Evolutionary conservation across 2,329 filamentous ascomycete species (phyloP).

Genomic region (Beauveria asiatica): DNA sequence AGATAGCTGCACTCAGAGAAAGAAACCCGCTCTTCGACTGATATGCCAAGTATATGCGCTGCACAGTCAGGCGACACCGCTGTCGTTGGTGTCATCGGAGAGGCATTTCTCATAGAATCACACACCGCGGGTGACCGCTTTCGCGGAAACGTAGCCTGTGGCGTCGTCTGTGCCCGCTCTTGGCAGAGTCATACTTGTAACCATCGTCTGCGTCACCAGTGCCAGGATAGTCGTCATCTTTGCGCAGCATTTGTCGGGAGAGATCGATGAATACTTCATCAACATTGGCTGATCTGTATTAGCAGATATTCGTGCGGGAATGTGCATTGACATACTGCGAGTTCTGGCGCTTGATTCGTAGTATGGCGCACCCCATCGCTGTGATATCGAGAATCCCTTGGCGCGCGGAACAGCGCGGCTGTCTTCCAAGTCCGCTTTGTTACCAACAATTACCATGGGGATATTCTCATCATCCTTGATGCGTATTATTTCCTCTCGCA

Average conservation of each 20-base stretch:
- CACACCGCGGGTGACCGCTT: slow-evolving; percentile 30
- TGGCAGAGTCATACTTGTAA: slow-evolving; percentile 31
- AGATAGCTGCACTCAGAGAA: background rate
- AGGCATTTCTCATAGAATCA: slow-evolving; percentile 30
- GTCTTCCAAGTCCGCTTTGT: slow-evolving; percentile 86
- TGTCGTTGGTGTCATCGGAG: background rate
- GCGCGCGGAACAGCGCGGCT: slow-evolving; percentile 70
- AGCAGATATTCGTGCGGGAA: slow-evolving; percentile 12
- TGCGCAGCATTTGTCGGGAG: slow-evolving; percentile 73
- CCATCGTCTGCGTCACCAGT: slow-evolving; percentile 29
- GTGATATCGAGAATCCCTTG: slow-evolving; percentile 75
- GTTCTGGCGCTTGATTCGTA: slow-evolving; percentile 83
- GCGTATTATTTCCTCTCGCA: slow-evolving; percentile 82
- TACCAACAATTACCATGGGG: slow-evolving; percentile 83
- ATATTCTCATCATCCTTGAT: slow-evolving; percentile 84
- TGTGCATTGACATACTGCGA: slow-evolving; percentile 41
- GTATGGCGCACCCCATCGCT: slow-evolving; percentile 81
- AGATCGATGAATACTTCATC: slow-evolving; percentile 84
- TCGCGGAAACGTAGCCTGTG: slow-evolving; percentile 24
- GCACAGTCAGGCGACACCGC: background rate
- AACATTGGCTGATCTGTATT: slow-evolving; percentile 56
- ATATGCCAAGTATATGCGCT: background rate
- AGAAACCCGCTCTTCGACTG: background rate
- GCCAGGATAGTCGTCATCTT: slow-evolving; percentile 46
- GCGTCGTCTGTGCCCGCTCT: slow-evolving; percentile 20